Evolutionary conservation across 164 flowering plant genomes (phyloP).

Genomic region (Sedum album): DNA sequence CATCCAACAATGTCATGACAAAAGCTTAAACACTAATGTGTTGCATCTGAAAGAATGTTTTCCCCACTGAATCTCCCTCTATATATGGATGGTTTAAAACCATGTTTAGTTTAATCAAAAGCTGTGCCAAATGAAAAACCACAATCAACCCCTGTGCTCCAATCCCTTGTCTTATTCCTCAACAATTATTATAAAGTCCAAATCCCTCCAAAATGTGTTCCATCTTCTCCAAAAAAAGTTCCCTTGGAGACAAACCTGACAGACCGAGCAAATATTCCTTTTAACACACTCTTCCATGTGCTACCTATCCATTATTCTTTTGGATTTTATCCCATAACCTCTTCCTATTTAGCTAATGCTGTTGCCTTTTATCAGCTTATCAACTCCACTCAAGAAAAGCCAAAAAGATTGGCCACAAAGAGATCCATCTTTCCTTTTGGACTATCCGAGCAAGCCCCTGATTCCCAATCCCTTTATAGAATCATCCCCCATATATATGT

Average conservation of each 20-base stretch:
- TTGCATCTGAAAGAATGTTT: constrained; percentile 19
- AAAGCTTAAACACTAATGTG: constrained; percentile 15
- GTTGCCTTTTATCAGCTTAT: constrained; percentile 19
- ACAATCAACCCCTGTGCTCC: background rate
- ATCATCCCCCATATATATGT: background rate
- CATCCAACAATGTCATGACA: constrained; percentile 48
- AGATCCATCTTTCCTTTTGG: constrained; percentile 32
- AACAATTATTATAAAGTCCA: background rate
- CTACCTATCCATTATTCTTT: constrained; percentile 31
- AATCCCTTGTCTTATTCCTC: background rate
- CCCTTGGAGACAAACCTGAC: constrained; percentile 27
- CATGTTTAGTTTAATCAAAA: background rate
- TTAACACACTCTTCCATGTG: constrained; percentile 45
- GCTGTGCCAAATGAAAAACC: background rate
- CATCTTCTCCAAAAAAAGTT: constrained; percentile 34
- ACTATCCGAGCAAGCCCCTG: constrained; percentile 34
- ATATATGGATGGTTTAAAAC: background rate
- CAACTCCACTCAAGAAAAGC: constrained; percentile 17
- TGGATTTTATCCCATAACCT: constrained; percentile 23
- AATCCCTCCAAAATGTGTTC: constrained; percentile 15
- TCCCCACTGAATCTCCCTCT: constrained; percentile 13
- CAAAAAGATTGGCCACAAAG: constrained; percentile 19
- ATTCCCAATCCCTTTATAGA: constrained; percentile 30
- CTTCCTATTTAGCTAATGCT: constrained; percentile 25
- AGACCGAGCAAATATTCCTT: constrained; percentile 40